phyloP scores from a whole-genome alignment of 208 protist genomes.

The Leishmania tropica region DNA sequence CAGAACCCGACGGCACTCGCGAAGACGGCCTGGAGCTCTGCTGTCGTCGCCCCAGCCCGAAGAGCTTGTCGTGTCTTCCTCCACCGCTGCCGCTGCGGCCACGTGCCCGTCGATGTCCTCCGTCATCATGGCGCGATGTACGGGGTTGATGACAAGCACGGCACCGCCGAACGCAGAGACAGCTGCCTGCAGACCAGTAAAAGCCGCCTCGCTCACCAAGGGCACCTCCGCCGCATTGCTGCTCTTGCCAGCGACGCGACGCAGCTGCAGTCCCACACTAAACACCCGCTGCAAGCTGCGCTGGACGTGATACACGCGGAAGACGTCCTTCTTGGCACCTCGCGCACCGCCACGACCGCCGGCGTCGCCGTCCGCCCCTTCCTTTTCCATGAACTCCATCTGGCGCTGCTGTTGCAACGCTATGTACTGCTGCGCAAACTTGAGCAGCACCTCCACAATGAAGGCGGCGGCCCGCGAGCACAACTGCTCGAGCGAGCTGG shows the following conservation, averaged over 20 bases:
- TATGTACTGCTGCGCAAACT: constrained; percentile 56
- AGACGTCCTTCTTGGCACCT: constrained; percentile 35
- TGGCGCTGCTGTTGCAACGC: constrained; percentile 54
- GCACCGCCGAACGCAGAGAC: constrained; percentile 42
- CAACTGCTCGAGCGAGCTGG: constrained; percentile 6
- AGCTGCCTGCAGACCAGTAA: constrained; percentile 36
- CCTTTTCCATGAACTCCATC: constrained; percentile 36
- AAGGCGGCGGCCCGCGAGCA: constrained; percentile 16
- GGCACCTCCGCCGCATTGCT: not conserved
- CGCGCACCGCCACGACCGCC: constrained; percentile 3
- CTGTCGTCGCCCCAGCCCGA: not conserved
- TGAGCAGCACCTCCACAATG: constrained; percentile 33
- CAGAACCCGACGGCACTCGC: constrained; percentile 25
- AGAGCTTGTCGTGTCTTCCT: not conserved
- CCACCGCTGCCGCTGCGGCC: not conserved
- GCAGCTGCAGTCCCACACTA: constrained; percentile 41
- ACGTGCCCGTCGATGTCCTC: not conserved
- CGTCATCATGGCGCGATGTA: not conserved
- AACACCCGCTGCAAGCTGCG: constrained; percentile 60
- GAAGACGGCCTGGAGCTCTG: constrained; percentile 2
- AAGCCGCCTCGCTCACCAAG: constrained; percentile 17
- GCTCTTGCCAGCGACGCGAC: not conserved
- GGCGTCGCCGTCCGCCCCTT: not conserved
- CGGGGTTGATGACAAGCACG: constrained; percentile 15
- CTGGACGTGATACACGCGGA: constrained; percentile 49